These are phyloP conservation scores for Cyathus striatus DNA, from an alignment of 768 basidiomycete genomes.

Conservation along the genomic window DNA sequence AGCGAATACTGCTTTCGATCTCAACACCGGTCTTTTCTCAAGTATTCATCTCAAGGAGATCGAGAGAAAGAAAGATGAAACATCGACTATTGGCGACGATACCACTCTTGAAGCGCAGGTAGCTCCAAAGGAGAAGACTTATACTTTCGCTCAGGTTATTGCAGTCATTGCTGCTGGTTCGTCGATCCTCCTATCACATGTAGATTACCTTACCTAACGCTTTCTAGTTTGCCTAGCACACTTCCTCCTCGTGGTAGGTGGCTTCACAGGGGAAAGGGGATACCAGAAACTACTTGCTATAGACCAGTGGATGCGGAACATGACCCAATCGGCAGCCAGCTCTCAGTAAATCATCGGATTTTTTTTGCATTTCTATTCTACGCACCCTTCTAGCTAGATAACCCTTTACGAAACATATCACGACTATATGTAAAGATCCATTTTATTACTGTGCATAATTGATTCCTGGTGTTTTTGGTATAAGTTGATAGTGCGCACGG, in stretches of 20 bases:
- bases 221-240: constrained; percentile 41
- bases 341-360: too few relatives aligned
- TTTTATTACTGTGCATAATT: neutral
- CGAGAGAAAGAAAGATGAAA: constrained; percentile 1
- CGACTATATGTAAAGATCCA: constrained; percentile 2
- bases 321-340: constrained; percentile 6
- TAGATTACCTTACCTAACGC: constrained; percentile 10
- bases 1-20: constrained; percentile 41
- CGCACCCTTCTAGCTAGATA: too few relatives aligned
- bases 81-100: constrained; percentile 9
- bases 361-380: too few relatives aligned
- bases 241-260: constrained; percentile 39
- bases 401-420: too few relatives aligned
- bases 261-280: constrained; percentile 40
- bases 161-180: constrained; percentile 29
- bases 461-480: neutral
- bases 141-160: constrained; percentile 25
- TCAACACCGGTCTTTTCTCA: constrained; percentile 43
- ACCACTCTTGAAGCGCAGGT: constrained; percentile 7
- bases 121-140: constrained; percentile 14
- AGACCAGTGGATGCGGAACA: constrained; percentile 29
- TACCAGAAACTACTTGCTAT: constrained; percentile 38
- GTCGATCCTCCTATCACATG: constrained; percentile 5
- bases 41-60: constrained; percentile 17
- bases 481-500: neutral